Conservation (phyloP, 257 asterid genomes). For the Rhazya stricta region DNA sequence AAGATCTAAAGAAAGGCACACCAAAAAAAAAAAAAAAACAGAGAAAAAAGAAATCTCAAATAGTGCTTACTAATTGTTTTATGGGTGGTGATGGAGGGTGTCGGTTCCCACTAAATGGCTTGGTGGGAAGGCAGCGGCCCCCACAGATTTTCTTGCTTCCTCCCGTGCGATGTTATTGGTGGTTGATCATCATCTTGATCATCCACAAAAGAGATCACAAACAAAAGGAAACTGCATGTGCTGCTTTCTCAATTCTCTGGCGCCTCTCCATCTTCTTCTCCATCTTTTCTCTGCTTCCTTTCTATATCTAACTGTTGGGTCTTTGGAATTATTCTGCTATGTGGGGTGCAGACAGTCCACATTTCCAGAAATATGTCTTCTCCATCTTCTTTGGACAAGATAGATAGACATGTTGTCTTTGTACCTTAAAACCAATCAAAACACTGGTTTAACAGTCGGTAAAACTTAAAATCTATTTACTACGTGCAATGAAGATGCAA, state of each 20-base stretch:
- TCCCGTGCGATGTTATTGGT: slow-evolving; percentile 32
- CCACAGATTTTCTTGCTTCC: slow-evolving; percentile 21
- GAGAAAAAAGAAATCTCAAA: not conserved
- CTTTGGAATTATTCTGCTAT: slow-evolving; percentile 23
- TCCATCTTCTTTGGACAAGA: slow-evolving; percentile 16
- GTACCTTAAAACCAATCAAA: not conserved
- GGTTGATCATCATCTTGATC: slow-evolving; percentile 13
- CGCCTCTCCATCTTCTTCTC: slow-evolving; percentile 11
- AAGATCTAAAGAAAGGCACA: too few species aligned
- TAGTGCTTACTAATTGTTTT: not conserved
- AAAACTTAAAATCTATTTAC: not conserved
- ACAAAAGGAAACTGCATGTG: slow-evolving; percentile 33
- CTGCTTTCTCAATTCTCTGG: slow-evolving; percentile 17
- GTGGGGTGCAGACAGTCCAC: slow-evolving; percentile 24
- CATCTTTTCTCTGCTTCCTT: slow-evolving; percentile 11
- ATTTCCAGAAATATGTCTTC: slow-evolving; percentile 18
- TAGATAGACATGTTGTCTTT: not conserved
- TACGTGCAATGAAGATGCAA: not conserved
- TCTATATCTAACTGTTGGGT: slow-evolving; percentile 7
- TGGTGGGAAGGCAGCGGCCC: not conserved
- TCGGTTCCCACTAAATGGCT: slow-evolving; percentile 10
- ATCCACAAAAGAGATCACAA: slow-evolving; percentile 1
- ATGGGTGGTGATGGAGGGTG: slow-evolving; percentile 6
- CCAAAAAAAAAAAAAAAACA: not conserved
- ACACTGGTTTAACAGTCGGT: not conserved